Evolutionary conservation across 257 asterid genomes (phyloP).

Genomic region (Dorcoceras hygrometricum): DNA sequence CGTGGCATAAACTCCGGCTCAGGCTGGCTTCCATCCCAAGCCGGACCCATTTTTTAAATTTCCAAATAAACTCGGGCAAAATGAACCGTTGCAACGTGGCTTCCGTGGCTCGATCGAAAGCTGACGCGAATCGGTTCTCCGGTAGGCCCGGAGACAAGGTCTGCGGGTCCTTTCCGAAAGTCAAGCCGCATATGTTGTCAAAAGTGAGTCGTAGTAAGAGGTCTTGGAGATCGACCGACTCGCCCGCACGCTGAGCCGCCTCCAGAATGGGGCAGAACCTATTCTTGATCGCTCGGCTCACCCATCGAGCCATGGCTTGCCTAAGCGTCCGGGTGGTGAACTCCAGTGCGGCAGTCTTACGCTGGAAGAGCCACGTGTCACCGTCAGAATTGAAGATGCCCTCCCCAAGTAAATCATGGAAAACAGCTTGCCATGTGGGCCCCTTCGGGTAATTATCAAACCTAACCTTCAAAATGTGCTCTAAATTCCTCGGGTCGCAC

Average conservation of each 20-base stretch:
- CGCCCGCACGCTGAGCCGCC: conserved; percentile 35
- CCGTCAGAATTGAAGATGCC: conserved; percentile 66
- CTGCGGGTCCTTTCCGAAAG: conserved; percentile 63
- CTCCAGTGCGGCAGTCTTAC: conserved; percentile 62
- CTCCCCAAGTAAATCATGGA: conserved; percentile 56
- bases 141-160: conserved; percentile 44
- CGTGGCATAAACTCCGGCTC: conserved; percentile 37
- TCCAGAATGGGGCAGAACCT: conserved; percentile 48
- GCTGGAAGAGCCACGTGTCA: conserved; percentile 68
- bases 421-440: conserved; percentile 65
- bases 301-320: conserved; percentile 72
- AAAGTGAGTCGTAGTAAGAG: conserved; percentile 53
- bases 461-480: conserved; percentile 50
- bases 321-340: conserved; percentile 57
- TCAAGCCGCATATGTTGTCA: conserved; percentile 63
- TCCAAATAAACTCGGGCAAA: conserved; percentile 55
- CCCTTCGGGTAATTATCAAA: conserved; percentile 69
- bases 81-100: conserved; percentile 51
- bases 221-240: conserved; percentile 54
- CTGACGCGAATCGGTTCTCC: conserved; percentile 43
- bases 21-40: conserved; percentile 49
- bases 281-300: conserved; percentile 51
- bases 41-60: conserved; percentile 44
- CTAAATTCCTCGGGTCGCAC: conserved; percentile 59
- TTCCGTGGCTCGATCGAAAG: conserved; percentile 62